Evolutionary conservation across 371 early-diverging fungal genomes (phyloP), one percentile per base, ranked within the genome.

Genomic region (Mucor circinelloides): DNA sequence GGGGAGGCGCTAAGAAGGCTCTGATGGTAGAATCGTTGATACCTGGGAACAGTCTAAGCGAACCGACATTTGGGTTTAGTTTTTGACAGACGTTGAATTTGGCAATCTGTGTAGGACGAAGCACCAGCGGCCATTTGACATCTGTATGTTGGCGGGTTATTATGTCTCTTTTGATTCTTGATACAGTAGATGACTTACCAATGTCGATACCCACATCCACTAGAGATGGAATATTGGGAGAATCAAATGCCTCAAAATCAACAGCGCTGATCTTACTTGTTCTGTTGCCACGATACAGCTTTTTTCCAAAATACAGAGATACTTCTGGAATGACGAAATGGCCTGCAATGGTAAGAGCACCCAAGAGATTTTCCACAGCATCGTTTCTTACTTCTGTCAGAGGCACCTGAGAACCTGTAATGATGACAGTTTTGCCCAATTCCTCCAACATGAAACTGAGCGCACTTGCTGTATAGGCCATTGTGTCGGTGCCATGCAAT

Each of bases 311-410:
- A 80, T 95, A 98, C 12, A 99, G 85, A 12, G 89, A 81, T 7
- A 98, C 99, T 78, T 99, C 99, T 1, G 99, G 98, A 66, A 99
- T 98, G 19, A 96, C 93, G 87, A 94, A 98, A 72, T 99, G 98
- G 0, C 98, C 97, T 25, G 95, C 95, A 66, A 95, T 89, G 3
- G 93, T 93, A 19, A 95, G 76, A 1, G 95, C 93, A 5, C 97
- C 96, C 7, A 99, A 79, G 10, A 99, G 80, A 70, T 99, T 99
- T 52, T 98, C 97, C 3, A 96, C 91, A 6, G 96, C 98, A 77
- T 99, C 99, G 78, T 95, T 99, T 58, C 98, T 90, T 15, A 97
- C 93, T 78, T 99, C 99, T 7, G 98, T 91, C 59, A 99, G 82
- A 2, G 99, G 99, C 2, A 88, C 88, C 75, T 98, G 98, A 3